These are phyloP conservation scores for Pichia sp. DNA, from an alignment of 1,139 yeast species.

Conservation along the genomic window DNA sequence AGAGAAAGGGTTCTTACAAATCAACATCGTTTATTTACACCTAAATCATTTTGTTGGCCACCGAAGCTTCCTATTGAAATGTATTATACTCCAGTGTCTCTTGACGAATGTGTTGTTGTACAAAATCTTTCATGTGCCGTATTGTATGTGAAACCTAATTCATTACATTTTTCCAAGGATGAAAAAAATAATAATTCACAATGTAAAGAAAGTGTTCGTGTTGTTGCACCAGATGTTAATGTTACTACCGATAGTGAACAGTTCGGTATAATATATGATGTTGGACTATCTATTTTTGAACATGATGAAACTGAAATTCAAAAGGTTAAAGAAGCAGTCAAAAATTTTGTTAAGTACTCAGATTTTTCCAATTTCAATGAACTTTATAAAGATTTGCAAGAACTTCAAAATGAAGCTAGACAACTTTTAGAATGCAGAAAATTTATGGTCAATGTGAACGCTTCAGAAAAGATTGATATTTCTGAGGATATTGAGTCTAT, in stretches of 20 bases:
- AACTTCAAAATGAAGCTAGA: slow-evolving; percentile 53
- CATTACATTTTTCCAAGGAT: slow-evolving; percentile 39
- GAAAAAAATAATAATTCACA: slow-evolving; percentile 12
- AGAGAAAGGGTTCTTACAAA: slow-evolving; percentile 40
- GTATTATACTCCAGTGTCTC: slow-evolving; percentile 59
- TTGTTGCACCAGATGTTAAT: slow-evolving; percentile 59
- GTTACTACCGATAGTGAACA: slow-evolving; percentile 68
- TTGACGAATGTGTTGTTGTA: slow-evolving; percentile 52
- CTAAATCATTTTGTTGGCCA: slow-evolving; percentile 50
- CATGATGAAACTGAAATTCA: slow-evolving; percentile 49
- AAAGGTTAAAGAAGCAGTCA: slow-evolving; percentile 53
- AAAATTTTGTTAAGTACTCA: slow-evolving; percentile 62
- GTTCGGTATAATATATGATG: slow-evolving; percentile 58
- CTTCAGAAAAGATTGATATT: slow-evolving; percentile 21
- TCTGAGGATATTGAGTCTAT: slow-evolving; percentile 34
- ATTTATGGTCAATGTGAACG: slow-evolving; percentile 26
- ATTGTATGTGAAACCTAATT: slow-evolving; percentile 61
- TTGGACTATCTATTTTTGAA: slow-evolving; percentile 58
- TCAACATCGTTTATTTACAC: slow-evolving; percentile 38
- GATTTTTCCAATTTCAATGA: slow-evolving; percentile 64
- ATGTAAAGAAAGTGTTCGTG: slow-evolving; percentile 22
- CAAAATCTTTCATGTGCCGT: slow-evolving; percentile 59
- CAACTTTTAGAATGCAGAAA: slow-evolving; percentile 33
- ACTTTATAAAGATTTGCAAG: slow-evolving; percentile 46
- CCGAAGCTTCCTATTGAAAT: slow-evolving; percentile 80